These are phyloP conservation scores for Trichosporon coremiiforme DNA, from an alignment of 1,284 basidiomycete species.

Conservation along the genomic window DNA sequence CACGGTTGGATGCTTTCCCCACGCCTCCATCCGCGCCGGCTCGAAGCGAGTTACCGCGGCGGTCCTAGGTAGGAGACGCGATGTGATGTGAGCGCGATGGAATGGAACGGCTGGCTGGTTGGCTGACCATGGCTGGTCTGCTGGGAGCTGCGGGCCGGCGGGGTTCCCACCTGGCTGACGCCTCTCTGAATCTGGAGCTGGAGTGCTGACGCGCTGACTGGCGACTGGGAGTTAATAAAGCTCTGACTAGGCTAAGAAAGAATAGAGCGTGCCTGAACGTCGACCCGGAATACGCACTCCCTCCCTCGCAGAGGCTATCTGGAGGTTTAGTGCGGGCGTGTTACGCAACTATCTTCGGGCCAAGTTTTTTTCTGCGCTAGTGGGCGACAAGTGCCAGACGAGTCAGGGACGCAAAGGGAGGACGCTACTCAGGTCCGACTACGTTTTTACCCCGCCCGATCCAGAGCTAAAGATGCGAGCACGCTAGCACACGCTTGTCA, in stretches of 20 bases:
- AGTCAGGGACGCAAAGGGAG: too few species aligned
- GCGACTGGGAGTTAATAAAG: neutral
- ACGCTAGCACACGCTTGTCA: neutral
- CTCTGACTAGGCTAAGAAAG: neutral
- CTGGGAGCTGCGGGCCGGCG: neutral
- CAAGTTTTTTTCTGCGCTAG: constrained; percentile 13
- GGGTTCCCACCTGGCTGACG: neutral
- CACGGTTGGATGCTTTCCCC: too few species aligned
- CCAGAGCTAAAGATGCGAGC: constrained; percentile 6
- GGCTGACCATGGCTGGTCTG: too few species aligned
- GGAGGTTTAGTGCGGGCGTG: neutral
- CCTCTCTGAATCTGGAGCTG: too few species aligned
- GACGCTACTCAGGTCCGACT: neutral
- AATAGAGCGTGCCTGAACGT: neutral
- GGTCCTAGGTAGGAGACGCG: too few species aligned
- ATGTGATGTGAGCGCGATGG: too few species aligned
- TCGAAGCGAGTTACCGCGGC: too few species aligned
- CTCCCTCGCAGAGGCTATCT: neutral
- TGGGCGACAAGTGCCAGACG: neutral
- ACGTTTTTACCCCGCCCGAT: constrained; percentile 13
- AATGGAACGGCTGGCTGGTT: too few species aligned
- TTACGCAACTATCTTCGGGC: constrained; percentile 13
- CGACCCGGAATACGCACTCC: constrained; percentile 12
- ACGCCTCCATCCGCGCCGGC: too few species aligned
- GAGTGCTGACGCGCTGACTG: too few species aligned